phyloP scores from a whole-genome alignment of 805 yeast genomes.

The Lipomyces sp. region DNA sequence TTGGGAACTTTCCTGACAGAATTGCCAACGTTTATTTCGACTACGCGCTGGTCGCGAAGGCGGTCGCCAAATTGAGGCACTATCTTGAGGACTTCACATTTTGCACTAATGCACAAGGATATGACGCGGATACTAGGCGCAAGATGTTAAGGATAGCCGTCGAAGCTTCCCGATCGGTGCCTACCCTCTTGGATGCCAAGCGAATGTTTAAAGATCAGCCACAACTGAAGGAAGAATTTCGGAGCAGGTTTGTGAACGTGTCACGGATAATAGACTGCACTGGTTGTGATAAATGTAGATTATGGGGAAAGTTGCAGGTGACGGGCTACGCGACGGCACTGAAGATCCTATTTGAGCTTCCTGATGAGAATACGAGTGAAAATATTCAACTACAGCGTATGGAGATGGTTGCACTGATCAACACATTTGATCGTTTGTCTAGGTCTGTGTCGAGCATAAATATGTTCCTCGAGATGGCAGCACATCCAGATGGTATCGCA shows the following conservation, averaged over 20 bases:
- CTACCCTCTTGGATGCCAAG: conserved; percentile 52
- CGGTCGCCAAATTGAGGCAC: conserved; percentile 69
- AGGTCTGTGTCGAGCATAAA: conserved; percentile 78
- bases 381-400: conserved; percentile 69
- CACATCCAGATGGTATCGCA: conserved; percentile 8
- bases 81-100: conserved; percentile 58
- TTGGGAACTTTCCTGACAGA: conserved; percentile 88
- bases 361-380: conserved; percentile 52
- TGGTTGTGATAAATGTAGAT: conserved; percentile 94
- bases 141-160: conserved; percentile 51
- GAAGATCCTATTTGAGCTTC: conserved; percentile 81
- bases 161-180: conserved; percentile 41
- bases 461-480: conserved; percentile 53
- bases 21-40: conserved; percentile 88
- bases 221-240: conserved; percentile 78
- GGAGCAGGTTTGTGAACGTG: conserved; percentile 83
- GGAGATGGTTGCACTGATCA: conserved; percentile 87
- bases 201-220: conserved; percentile 53
- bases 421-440: conserved; percentile 90
- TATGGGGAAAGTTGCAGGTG: conserved; percentile 98
- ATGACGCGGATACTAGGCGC: conserved; percentile 53
- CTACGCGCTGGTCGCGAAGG: conserved; percentile 82
- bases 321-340: conserved; percentile 97
- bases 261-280: conserved; percentile 97
- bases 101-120: conserved; percentile 47